Percentiles rank a stretch among this genome's conserved stretches.
Conservation (phyloP, 257 asterid genomes). For the Fraxinus excelsior region DNA sequence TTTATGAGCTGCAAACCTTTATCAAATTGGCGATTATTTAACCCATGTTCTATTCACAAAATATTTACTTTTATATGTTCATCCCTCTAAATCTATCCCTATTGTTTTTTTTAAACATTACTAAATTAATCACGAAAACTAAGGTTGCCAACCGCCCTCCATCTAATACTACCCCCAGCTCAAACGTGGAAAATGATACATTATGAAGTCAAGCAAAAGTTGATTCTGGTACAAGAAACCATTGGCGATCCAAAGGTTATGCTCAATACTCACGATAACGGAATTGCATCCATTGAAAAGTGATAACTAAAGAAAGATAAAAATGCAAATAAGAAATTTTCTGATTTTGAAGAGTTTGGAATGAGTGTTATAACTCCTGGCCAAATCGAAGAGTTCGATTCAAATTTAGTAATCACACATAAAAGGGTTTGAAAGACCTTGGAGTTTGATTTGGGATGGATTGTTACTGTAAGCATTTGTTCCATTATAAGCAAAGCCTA, state of each 20-base stretch:
- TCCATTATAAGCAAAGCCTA: too few relatives aligned
- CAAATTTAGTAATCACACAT: too few relatives aligned
- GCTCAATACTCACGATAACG: not conserved
- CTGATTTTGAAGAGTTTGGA: constrained; percentile 36
- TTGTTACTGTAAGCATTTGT: too few relatives aligned
- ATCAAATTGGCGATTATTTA: too few relatives aligned
- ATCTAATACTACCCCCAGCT: constrained; percentile 41
- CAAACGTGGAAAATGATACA: constrained; percentile 31
- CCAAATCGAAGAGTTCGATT: too few relatives aligned
- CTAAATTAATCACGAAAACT: constrained; percentile 8
- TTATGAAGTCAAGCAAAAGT: constrained; percentile 29
- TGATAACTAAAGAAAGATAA: constrained; percentile 28
- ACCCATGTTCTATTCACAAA: too few relatives aligned
- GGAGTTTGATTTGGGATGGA: too few relatives aligned
- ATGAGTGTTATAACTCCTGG: constrained; percentile 50
- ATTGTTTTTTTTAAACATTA: too few relatives aligned
- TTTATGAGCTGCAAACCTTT: too few relatives aligned
- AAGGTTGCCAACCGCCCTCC: constrained; percentile 47
- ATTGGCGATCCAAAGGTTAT: constrained; percentile 25
- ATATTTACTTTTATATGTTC: too few relatives aligned
- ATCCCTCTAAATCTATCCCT: too few relatives aligned
- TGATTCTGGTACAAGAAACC: constrained; percentile 34
- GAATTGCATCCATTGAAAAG: constrained; percentile 15
- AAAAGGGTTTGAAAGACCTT: too few relatives aligned
- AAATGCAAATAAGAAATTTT: constrained; percentile 27